A percentile compares a stretch with the other conserved stretches of the same genome.
phyloP scores from a whole-genome alignment of 768 basidiomycete species.

The Brasilioporus rufonigricans region DNA sequence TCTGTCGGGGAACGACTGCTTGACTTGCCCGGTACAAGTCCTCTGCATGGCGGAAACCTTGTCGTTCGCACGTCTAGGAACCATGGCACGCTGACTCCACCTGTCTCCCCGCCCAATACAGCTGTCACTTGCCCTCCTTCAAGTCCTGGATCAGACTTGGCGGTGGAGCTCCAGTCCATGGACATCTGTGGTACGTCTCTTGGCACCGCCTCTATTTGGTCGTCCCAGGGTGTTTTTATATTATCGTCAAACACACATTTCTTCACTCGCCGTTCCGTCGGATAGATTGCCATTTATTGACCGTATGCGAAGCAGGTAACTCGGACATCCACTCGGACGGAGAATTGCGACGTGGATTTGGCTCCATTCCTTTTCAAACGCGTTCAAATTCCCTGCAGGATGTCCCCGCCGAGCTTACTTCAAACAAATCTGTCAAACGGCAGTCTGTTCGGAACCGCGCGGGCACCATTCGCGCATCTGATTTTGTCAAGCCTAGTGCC shows the following conservation, averaged over 20 bases:
- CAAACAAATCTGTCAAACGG: conserved; percentile 12
- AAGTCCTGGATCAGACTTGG: conserved; percentile 22
- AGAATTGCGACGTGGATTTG: background rate
- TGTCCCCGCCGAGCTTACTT: background rate
- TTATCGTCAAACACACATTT: background rate
- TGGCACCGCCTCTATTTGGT: background rate
- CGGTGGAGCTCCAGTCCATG: conserved; percentile 22
- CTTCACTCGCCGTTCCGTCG: background rate
- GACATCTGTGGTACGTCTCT: conserved; percentile 28
- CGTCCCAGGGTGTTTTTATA: background rate
- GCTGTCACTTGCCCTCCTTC: conserved; percentile 3
- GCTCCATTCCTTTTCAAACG: background rate
- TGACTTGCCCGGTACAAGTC: conserved; percentile 16
- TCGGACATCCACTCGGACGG: conserved; percentile 9
- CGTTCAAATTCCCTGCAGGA: conserved; percentile 27
- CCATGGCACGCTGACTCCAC: background rate
- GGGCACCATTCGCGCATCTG: conserved; percentile 52
- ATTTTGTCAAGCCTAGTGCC: conserved; percentile 27
- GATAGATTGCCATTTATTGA: conserved; percentile 8
- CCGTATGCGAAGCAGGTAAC: conserved; percentile 10
- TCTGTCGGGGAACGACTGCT: conserved; percentile 1
- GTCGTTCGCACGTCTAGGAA: background rate
- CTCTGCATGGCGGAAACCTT: background rate
- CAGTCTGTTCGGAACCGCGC: conserved; percentile 38
- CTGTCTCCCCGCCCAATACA: background rate